Evolutionary conservation across 768 basidiomycete genomes (phyloP), one percentile per base, ranked within the genome.

Genomic region (Boletus eberwhitei): DNA sequence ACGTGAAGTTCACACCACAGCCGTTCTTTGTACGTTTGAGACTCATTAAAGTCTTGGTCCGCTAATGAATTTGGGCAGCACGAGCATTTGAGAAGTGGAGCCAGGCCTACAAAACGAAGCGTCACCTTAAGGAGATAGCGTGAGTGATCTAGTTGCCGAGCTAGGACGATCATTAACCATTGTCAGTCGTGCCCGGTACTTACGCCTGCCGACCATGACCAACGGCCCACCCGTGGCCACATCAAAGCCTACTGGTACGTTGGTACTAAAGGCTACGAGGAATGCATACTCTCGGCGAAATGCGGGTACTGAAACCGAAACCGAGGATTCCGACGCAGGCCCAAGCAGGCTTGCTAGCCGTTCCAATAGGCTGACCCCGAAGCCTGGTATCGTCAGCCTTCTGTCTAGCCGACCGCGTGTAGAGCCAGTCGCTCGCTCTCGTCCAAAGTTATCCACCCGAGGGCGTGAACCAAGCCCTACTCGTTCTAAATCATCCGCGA

Each of bases 41-140:
- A 40, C 38, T 39, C 40, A 45, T 61, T 45, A 21, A 39, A 42
- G 17, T 35, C 16, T 29, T n/a, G 24, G 19, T 41, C 50, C 48
- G 42, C 57, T 61, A 47, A 59, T 44, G 37, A 54, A 49, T 57
- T 26, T 37, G 46, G 46, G 35, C 47, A 49, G 63, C 90, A 84
- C 75, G 53, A 78, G 76, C 66, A 40, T 76, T 91, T 44, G 77
- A 78, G 41, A 82, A 75, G 54, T 94, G 92, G 92, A 60, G 77
- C n/a, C 80, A 85, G 65, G 75, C 75, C 14, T 83, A 89, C 59
- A 79, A 80, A 64, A 83, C 83, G 17, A 90, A 87, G 65, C 77
- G 85, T 39, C 85, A 87, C 38, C 77, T 87, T 39, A 90, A 89
- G 68, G 89, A 91, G 48, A 85, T 91, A 45, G 88, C 88, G 91